Base-by-base conservation (phyloP, 768 basidiomycete species). In the Calocybe indica region DNA sequence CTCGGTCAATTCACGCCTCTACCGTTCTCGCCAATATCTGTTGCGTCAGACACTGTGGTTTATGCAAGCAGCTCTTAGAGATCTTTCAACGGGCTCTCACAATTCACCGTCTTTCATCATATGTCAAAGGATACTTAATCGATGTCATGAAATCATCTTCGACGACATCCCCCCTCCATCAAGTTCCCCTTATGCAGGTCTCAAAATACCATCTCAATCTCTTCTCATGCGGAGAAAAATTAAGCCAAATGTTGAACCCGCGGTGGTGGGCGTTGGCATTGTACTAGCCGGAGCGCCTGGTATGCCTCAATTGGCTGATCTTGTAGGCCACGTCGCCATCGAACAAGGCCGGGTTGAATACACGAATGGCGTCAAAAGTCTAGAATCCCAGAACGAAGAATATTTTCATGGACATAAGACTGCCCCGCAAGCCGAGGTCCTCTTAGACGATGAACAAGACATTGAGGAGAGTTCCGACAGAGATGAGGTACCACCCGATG, bases 111-210 rank as follows among this genome's bases (percentile, higher is more conserved):
- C 92, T 1, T 97, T 97, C 67, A 70, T 80, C 41, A 86, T 95
- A 49, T 98, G 96, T 64, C 92, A 94, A 65, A 82, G 95, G 51
- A 81, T 93, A 35, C 70, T 97, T 49, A 89, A 89, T 62, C 79
- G 79, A 62, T 94, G 94, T 59, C 94, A 98, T 66, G 88, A 93
- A 68, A 93, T 98, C 64, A 95, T 99, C 58, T 99, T 96, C 62
- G 83, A 83, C 40, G 91, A 97, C 64, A 73, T 87, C 32, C 82
- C 92, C 8, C 70, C 80, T 15, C 78, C 84, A 6, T 67, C 76
- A 8, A 66, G 75, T 7, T 73, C 80, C 3, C 88, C 91, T 1
- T 94, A 94, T 61, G 70, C 79, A 10, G 72, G 76, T 6, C 63
- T 86, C 55, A 69, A 66, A 56, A 62, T 78, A 11, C 74, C 80